Evolutionary conservation across 257 asterid genomes (phyloP), one percentile per base, ranked within the genome.

Genomic region (Primulina eburnea): DNA sequence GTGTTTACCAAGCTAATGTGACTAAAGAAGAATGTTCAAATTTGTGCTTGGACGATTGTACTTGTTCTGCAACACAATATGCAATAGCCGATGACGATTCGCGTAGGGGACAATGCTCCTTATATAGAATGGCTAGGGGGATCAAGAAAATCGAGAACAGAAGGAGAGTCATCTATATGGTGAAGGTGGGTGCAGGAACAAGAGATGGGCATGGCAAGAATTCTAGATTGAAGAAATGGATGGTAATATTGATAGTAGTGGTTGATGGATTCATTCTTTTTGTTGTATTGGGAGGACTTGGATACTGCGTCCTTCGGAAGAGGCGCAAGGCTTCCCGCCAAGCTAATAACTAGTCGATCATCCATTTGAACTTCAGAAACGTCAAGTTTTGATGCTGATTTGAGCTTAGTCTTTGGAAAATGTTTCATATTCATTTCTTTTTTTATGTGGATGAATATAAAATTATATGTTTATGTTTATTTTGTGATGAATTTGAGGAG

Each of bases 201-300:
- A 76, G 67, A 57, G 33, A 60, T 67, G 84, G 65, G 28, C 73
- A 62, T n/a, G 87, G 78, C 7, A 79, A 73, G 56, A 72, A 62
- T 68, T 80, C 82, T 8, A 90, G 91, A 69, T 63, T 88, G 80
- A 88, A 85, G 78, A 82, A 64, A 82, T 88, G 97, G 98, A 83
- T 80, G 1, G 72, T 81, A 1, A 53, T 88, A 34, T 79, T 88
- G 69, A 88, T 89, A 29, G 89, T 73, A 6, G 86, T 85, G 67
- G 97, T 76, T 73, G 97, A 92, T 84, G 96, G 88, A 18, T 70
- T 90, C 14, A 71, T 90, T 18, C 73, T 92, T 32, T 55, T 90
- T 38, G 30, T 85, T 66, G 92, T 92, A 53, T 62, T 84, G 60
- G 90, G 82, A 26, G 96, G 92, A 52, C 29, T 90, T 68, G 91